Evolutionary conservation across 805 yeast genomes (phyloP), one percentile per base, ranked within the genome.

Genomic region (Metschnikowia colocasiae): DNA sequence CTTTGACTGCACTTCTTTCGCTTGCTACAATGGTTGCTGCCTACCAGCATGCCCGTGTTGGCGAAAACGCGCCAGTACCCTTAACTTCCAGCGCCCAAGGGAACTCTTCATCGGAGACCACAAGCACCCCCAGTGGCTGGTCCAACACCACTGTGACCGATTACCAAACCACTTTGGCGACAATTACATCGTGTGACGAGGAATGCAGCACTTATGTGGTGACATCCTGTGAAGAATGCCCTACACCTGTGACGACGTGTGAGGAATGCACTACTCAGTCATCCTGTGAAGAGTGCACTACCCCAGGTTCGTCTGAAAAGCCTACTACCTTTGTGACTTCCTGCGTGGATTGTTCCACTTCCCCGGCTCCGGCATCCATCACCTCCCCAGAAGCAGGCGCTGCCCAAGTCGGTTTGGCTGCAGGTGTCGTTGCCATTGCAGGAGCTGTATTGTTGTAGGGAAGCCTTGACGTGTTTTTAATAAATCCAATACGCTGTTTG

Each of bases 1-100:
- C 48, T 29, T 8, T 43, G 12, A 30, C 50, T 29, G 37, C 63
- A 33, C 45, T 62, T 40, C 42, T 58, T 29, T 45, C 64, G 31
- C 53, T 63, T 39, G 63, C 65, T 40, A 49, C 64, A 25, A 45
- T 43, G 42, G 61, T 58, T 43, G 48, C 53, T 25, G 71, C 70
- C 37, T 69, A 66, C 57, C 59, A 59, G 51, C 47, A 60, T 34
- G 59, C 64, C 55, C 41, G 50, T 38, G 58, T 66, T 42, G 48
- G 16, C 8, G 32, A n/a, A 9, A 2, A 30, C 5, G 16, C 8
- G 1, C 18, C n/a, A 2, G 32, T n/a, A 2, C 3, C 13, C n/a
- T 10, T 8, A 5, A 27, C n/a, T 12, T 12, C 30, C n/a, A 12
- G 4, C 30, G 13, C 2, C 13, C 30, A 12, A 13, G 6, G 4